Conservation (phyloP, 2,329 filamentous ascomycete genomes). For the Colletotrichum lini region DNA sequence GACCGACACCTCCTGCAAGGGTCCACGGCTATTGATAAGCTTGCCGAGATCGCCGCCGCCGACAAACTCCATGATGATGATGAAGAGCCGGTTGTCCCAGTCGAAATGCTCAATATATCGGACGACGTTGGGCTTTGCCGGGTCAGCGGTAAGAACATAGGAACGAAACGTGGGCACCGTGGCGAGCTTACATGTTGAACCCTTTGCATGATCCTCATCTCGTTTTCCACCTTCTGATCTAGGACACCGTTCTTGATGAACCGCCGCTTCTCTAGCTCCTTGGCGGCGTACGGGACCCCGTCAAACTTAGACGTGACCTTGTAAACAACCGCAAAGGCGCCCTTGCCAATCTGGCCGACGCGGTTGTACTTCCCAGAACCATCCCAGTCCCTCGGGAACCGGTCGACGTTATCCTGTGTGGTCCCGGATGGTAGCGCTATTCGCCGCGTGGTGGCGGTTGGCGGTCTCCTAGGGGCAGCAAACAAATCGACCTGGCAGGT, state of each 20-base stretch:
- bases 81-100: constrained; percentile 84
- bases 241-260: constrained; percentile 94
- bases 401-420: constrained; percentile 52
- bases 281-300: constrained; percentile 88
- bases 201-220: constrained; percentile 95
- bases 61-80: constrained; percentile 97
- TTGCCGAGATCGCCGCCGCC: constrained; percentile 86
- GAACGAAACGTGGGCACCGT: not conserved
- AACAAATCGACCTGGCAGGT: constrained; percentile 49
- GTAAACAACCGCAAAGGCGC: constrained; percentile 95
- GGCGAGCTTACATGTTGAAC: constrained; percentile 80
- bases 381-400: constrained; percentile 78
- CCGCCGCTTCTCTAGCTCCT: constrained; percentile 92
- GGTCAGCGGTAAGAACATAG: constrained; percentile 11
- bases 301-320: constrained; percentile 89
- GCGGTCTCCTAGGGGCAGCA: constrained; percentile 37
- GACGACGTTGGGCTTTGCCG: constrained; percentile 83
- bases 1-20: constrained; percentile 77
- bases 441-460: constrained; percentile 36
- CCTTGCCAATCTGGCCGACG: constrained; percentile 86
- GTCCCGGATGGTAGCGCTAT: constrained; percentile 42
- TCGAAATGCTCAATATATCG: constrained; percentile 92
- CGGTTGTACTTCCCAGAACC: constrained; percentile 90
- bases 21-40: constrained; percentile 73
- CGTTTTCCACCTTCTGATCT: constrained; percentile 94